Percentiles rank a stretch among this genome's conserved stretches.
phyloP scores from a whole-genome alignment of 345 rosid species.

The Brassica carinata region DNA sequence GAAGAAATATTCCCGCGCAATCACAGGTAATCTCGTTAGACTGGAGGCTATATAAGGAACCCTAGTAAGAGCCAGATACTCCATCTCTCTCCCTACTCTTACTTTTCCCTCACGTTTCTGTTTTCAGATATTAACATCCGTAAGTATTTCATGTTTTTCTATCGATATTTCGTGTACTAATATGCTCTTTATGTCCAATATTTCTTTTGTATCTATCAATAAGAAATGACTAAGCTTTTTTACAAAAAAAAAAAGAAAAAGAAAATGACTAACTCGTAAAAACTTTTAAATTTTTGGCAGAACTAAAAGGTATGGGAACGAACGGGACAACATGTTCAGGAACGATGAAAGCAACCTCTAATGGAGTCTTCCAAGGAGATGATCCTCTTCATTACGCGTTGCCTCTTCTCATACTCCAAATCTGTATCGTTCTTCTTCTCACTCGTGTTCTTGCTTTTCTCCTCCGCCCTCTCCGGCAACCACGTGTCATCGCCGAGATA shows the following conservation, averaged over 20 bases:
- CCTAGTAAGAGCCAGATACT: slow-evolving; percentile 3
- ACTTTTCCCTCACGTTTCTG: neutral
- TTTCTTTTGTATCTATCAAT: neutral
- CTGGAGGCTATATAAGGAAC: slow-evolving; percentile 23
- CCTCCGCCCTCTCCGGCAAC: slow-evolving; percentile 75
- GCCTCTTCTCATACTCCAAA: slow-evolving; percentile 86
- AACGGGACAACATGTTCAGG: slow-evolving; percentile 44
- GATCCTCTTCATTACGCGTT: slow-evolving; percentile 71
- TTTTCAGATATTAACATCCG: neutral
- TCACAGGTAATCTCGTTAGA: neutral
- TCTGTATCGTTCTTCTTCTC: slow-evolving; percentile 71
- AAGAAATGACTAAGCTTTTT: neutral
- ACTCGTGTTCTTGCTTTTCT: slow-evolving; percentile 80
- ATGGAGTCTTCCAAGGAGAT: slow-evolving; percentile 84
- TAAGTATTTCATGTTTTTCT: neutral
- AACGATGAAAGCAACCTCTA: slow-evolving; percentile 83
- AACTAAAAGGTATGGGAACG: slow-evolving; percentile 31
- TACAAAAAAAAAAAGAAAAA: neutral
- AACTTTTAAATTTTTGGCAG: neutral
- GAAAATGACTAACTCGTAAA: neutral
- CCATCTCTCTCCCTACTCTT: neutral
- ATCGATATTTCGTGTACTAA: neutral
- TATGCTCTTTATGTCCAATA: neutral
- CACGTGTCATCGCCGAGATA: slow-evolving; percentile 97
- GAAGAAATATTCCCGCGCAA: slow-evolving; percentile 26